Evolutionary conservation across 2,329 filamentous ascomycete genomes (phyloP).

Genomic region (Penicillium glabrum): DNA sequence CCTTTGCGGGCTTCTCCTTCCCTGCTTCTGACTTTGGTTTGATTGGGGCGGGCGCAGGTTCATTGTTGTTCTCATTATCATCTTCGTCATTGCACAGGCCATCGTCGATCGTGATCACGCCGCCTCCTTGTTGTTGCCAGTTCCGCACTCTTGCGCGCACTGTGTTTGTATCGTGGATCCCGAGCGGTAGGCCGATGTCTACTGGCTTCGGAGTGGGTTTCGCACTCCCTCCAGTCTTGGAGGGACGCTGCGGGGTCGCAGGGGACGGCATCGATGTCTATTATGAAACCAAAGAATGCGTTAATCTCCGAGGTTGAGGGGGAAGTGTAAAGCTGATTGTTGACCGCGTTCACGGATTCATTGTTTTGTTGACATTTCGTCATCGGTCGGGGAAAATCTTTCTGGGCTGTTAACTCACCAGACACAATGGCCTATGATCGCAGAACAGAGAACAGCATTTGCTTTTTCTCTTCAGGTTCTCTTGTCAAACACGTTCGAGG

Average conservation of each 20-base stretch:
- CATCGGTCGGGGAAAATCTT: background rate
- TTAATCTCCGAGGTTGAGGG: background rate
- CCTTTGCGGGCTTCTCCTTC: conserved; percentile 30
- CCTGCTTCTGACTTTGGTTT: background rate
- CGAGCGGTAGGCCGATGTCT: conserved; percentile 52
- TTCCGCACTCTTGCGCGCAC: conserved; percentile 76
- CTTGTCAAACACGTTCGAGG: background rate
- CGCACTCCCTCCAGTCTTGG: conserved; percentile 55
- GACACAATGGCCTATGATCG: conserved; percentile 3
- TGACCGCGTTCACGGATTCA: conserved; percentile 2
- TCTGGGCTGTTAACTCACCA: background rate
- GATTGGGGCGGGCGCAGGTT: background rate
- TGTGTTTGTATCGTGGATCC: conserved; percentile 61
- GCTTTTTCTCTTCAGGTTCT: conserved; percentile 2
- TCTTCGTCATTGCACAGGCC: conserved; percentile 58
- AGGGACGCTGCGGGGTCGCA: conserved; percentile 38
- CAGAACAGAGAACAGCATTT: conserved; percentile 15
- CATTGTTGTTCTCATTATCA: conserved; percentile 12
- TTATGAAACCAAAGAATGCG: background rate
- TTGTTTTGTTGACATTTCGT: conserved; percentile 13
- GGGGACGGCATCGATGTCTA: conserved; percentile 42
- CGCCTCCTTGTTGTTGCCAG: conserved; percentile 79
- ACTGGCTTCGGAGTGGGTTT: conserved; percentile 55
- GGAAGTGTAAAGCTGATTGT: background rate
- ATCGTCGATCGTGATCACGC: conserved; percentile 62